Conservation (phyloP, 202 grass and related monocot genomes). For the Dendrocalamus latiflorus region DNA sequence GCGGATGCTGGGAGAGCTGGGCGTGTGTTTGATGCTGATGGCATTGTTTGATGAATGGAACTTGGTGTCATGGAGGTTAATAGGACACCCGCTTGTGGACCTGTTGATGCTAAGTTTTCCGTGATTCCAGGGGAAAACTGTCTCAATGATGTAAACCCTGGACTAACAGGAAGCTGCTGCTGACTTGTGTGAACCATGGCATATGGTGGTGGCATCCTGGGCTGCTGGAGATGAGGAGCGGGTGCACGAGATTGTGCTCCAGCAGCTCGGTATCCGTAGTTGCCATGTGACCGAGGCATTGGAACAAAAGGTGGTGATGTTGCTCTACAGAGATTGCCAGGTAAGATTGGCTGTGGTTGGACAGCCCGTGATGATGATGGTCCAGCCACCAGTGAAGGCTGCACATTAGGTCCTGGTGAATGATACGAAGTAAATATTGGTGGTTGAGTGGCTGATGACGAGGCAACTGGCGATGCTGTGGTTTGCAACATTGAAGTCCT, state of each 20-base stretch:
- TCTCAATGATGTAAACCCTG: not conserved
- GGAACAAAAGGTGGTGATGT: not conserved
- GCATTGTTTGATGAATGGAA: not conserved
- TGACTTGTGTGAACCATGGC: not conserved
- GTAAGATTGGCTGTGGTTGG: not conserved
- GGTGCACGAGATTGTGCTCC: not conserved
- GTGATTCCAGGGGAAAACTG: not conserved
- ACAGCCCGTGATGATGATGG: not conserved
- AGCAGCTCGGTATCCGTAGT: not conserved
- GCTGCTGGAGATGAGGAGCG: slow-evolving; percentile 36
- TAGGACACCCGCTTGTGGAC: not conserved
- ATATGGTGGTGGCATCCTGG: not conserved
- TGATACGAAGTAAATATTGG: not conserved
- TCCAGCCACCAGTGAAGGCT: not conserved
- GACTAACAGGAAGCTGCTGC: slow-evolving; percentile 3
- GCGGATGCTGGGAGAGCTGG: not conserved
- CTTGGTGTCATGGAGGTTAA: not conserved
- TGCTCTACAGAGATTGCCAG: slow-evolving; percentile 18
- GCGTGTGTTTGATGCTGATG: not conserved
- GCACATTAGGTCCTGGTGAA: slow-evolving; percentile 4
- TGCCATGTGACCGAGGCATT: not conserved
- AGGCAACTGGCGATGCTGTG: not conserved
- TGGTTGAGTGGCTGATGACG: not conserved
- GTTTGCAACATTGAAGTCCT: not conserved
- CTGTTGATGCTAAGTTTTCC: not conserved